phyloP scores from a whole-genome alignment of 768 basidiomycete genomes.

The Favolaschia claudopus region DNA sequence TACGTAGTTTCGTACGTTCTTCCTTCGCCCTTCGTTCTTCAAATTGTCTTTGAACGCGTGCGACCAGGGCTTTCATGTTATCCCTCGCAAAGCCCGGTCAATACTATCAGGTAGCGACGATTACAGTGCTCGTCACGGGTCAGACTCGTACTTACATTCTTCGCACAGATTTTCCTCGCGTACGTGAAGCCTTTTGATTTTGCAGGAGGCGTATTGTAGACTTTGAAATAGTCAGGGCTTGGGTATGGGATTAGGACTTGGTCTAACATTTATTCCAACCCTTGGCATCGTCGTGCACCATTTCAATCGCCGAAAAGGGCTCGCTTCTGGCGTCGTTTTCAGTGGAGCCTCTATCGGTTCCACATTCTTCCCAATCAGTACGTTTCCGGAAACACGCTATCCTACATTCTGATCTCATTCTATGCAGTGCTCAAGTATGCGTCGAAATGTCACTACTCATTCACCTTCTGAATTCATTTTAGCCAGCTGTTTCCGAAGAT shows the following conservation, averaged over 20 bases:
- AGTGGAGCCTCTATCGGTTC: slow-evolving; percentile 1
- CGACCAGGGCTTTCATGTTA: background rate
- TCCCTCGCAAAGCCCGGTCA: background rate
- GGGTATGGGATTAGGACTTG: slow-evolving; percentile 14
- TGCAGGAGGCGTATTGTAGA: too few species aligned
- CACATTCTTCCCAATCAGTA: slow-evolving; percentile 5
- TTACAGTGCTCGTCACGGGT: background rate
- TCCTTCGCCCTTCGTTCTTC: background rate
- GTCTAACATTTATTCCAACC: background rate
- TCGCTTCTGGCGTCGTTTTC: slow-evolving; percentile 5
- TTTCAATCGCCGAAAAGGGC: background rate
- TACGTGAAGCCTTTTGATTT: too few species aligned
- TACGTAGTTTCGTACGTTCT: background rate
- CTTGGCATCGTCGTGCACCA: slow-evolving; percentile 2
- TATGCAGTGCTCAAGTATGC: slow-evolving; percentile 1
- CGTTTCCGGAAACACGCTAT: background rate
- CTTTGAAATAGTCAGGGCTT: slow-evolving; percentile 12
- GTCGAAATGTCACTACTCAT: background rate
- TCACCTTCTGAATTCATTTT: background rate
- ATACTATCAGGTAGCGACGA: background rate
- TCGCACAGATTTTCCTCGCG: background rate
- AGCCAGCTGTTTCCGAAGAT: background rate
- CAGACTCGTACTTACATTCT: too few species aligned
- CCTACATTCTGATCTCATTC: background rate
- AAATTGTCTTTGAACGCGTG: background rate